A percentile compares a stretch with the other conserved stretches of the same genome.
Conservation (phyloP, 2,329 filamentous ascomycete species). For the Daldinia eschscholtzii region DNA sequence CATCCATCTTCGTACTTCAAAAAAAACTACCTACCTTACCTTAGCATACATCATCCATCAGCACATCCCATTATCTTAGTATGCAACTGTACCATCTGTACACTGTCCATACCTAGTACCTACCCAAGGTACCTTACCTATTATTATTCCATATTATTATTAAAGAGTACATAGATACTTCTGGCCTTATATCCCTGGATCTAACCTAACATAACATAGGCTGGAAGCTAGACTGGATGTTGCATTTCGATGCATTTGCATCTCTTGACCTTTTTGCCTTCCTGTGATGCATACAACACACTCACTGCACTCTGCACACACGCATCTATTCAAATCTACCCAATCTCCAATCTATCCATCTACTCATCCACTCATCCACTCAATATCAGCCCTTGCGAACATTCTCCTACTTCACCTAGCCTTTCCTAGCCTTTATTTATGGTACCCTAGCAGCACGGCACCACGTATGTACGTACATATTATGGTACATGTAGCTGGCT, state of each 20-base stretch:
- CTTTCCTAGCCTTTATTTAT: constrained; percentile 41
- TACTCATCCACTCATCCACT: not conserved
- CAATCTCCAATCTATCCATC: constrained; percentile 1
- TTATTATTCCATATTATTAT: not conserved
- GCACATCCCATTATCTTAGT: not conserved
- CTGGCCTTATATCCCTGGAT: not conserved
- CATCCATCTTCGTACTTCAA: not conserved
- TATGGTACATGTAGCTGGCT: constrained; percentile 28
- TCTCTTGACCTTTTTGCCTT: constrained; percentile 25
- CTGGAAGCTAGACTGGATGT: constrained; percentile 10
- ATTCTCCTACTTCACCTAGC: constrained; percentile 21
- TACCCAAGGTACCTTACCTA: too few species aligned
- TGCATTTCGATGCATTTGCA: constrained; percentile 37
- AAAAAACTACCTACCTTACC: not conserved
- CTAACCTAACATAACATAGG: not conserved
- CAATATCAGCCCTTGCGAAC: constrained; percentile 39
- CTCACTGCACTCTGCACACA: not conserved
- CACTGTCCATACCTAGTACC: not conserved
- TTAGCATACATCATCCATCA: not conserved
- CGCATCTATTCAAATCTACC: constrained; percentile 30
- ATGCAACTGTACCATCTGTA: constrained; percentile 1
- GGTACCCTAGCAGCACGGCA: constrained; percentile 32
- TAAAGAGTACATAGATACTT: constrained; percentile 8
- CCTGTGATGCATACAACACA: constrained; percentile 22
- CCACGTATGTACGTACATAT: constrained; percentile 21